These are phyloP conservation scores for Fusarium torulosum DNA, from an alignment of 2,329 filamentous ascomycete genomes.

Conservation along the genomic window DNA sequence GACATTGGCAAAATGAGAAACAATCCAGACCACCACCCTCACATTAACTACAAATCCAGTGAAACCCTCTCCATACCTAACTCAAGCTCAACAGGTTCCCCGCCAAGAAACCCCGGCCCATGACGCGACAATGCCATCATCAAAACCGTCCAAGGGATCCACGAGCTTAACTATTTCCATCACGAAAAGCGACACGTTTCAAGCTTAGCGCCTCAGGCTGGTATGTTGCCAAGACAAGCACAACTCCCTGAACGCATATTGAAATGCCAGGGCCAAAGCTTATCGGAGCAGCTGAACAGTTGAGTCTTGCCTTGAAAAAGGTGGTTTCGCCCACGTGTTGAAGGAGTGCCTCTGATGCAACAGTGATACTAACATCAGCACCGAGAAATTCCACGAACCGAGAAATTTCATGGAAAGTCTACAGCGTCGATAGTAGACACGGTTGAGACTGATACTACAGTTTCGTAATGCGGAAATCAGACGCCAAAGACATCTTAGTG, in stretches of 20 bases:
- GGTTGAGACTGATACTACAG: background rate
- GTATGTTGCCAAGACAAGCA: constrained; percentile 16
- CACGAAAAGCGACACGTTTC: constrained; percentile 11
- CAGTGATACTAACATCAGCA: background rate
- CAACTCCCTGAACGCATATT: background rate
- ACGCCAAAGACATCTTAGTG: constrained; percentile 8
- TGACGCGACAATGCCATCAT: background rate
- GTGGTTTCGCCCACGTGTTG: fast-evolving
- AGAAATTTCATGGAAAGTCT: too few species aligned
- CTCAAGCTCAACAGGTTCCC: too few species aligned
- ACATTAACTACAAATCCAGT: background rate
- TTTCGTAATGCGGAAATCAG: constrained; percentile 3
- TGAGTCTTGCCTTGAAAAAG: background rate
- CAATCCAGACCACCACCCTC: background rate
- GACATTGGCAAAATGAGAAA: background rate
- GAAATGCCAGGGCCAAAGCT: background rate
- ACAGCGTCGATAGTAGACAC: background rate
- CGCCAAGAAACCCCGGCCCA: background rate
- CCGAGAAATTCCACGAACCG: too few species aligned
- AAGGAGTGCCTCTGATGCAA: background rate
- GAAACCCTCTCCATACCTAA: background rate
- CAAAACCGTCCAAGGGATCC: background rate
- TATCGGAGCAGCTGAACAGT: background rate
- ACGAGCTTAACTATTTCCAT: background rate
- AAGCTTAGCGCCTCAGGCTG: constrained; percentile 10